Evolutionary conservation across 306 rosid genomes (phyloP).

Genomic region (Coriaria nepalensis): DNA sequence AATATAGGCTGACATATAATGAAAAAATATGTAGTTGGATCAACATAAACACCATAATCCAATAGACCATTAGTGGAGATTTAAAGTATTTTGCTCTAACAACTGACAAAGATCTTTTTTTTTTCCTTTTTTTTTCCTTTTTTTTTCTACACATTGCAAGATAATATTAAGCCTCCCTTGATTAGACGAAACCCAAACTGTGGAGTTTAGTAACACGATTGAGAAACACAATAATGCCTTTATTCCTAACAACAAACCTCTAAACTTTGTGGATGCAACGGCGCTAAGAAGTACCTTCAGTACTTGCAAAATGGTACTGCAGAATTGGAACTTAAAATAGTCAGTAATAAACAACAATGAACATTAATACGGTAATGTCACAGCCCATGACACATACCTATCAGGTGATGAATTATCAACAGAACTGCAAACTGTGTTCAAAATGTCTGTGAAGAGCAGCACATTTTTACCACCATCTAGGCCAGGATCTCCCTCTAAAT

Average conservation of each 20-base stretch:
- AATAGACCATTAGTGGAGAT: no score
- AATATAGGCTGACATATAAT: neutral
- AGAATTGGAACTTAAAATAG: constrained; percentile 21
- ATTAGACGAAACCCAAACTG: no score
- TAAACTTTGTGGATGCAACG: constrained; percentile 87
- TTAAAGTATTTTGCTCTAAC: no score
- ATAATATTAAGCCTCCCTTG: no score
- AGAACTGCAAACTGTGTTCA: constrained; percentile 75
- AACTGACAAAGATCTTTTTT: no score
- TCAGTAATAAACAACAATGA: constrained; percentile 19
- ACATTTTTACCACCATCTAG: constrained; percentile 83
- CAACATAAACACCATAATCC: no score
- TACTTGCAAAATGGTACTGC: constrained; percentile 97
- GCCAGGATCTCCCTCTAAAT: constrained; percentile 99
- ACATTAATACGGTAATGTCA: constrained; percentile 7
- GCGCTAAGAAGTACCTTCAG: constrained; percentile 98
- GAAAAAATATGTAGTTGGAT: neutral
- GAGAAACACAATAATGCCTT: neutral
- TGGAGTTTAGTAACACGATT: constrained; percentile 1
- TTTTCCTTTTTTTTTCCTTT: no score
- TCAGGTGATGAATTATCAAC: constrained; percentile 92
- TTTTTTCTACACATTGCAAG: no score
- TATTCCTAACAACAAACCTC: constrained; percentile 45
- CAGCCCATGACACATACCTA: constrained; percentile 41
- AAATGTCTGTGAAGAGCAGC: constrained; percentile 56